A percentile compares a stretch with the other conserved stretches of the same genome.
Conservation (phyloP, 2,329 filamentous ascomycete genomes). For the Exophiala sp. region DNA sequence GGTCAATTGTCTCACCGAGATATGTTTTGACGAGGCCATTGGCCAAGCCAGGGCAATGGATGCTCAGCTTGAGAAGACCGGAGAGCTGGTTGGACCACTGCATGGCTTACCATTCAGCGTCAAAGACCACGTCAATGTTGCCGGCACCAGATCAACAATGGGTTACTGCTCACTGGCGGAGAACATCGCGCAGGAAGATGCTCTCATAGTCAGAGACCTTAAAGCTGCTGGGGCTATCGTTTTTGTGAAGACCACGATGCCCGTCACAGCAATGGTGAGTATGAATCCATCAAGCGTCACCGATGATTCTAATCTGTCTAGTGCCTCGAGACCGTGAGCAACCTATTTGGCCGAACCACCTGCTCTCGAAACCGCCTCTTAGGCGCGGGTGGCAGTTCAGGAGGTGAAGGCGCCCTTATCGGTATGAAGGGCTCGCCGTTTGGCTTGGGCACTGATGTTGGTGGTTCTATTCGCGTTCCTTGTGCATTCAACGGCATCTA, state of each 20-base stretch:
- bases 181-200: not conserved
- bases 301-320: too few relatives aligned
- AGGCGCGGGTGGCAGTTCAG: slow-evolving; percentile 52
- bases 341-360: slow-evolving; percentile 40
- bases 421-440: slow-evolving; percentile 29
- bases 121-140: slow-evolving; percentile 61
- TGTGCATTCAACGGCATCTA: slow-evolving; percentile 39
- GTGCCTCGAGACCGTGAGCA: slow-evolving; percentile 30
- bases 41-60: slow-evolving; percentile 34
- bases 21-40: slow-evolving; percentile 36
- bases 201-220: slow-evolving; percentile 1
- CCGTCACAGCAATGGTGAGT: slow-evolving; percentile 30
- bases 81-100: slow-evolving; percentile 46
- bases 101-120: slow-evolving; percentile 55
- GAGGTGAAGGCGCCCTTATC: slow-evolving; percentile 55
- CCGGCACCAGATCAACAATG: slow-evolving; percentile 33
- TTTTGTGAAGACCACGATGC: slow-evolving; percentile 32
- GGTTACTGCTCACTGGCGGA: slow-evolving; percentile 1
- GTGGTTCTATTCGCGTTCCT: slow-evolving; percentile 39
- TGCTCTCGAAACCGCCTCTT: slow-evolving; percentile 53
- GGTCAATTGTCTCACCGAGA: slow-evolving; percentile 38
- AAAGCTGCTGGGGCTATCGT: slow-evolving; percentile 13
- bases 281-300: too few relatives aligned
- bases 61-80: slow-evolving; percentile 31
- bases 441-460: slow-evolving; percentile 39